Evolutionary conservation across 495 filamentous ascomycete genomes (phyloP), one percentile per base, ranked within the genome.

Genomic region (Tetracladium marchalianum): DNA sequence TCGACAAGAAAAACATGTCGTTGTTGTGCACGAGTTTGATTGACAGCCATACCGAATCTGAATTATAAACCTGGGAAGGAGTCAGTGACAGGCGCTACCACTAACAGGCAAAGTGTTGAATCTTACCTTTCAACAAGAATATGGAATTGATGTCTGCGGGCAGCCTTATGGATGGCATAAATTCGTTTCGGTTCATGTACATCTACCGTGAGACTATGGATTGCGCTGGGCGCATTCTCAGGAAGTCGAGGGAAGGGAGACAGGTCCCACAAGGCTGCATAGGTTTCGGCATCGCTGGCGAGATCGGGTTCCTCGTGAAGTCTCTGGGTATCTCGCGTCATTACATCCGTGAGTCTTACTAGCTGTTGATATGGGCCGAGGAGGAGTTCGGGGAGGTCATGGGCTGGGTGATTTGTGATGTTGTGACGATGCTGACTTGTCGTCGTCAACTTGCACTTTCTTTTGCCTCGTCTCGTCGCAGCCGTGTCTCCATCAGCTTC

Each of bases 1-100:
- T 43, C 83, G 79, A 60, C 75, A 85, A 53, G 78, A 88, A 51
- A 87, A 85, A 66, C 89, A 95, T 31, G 86, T 88, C 11, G 85
- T 62, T 1, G 81, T 92, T 15, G 67, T 72, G 63, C 89, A 95
- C 36, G 67, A 62, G n/a, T 71, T 66, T 40, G 77, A 73, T 39
- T 76, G 70, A 57, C 89, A 95, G 44, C 89, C 89, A 47, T 88
- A 74, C 32, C 87, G 75, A n/a, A 95, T 73, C 65, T 95, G 89
- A 15, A 72, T 68, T 49, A 89, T 84, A 58, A 84, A 93, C 51
- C 88, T 94, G 39, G 54, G 15, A 57, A 47, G 8, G 15, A 11
- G n/a, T 18, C 5, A 32, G 39, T 24, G 36, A 31, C 3, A 40
- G 11, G 32, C 13, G 34, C 48, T 34, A 35, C 31, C 11, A 31